A percentile compares a stretch with the other conserved stretches of the same genome.
phyloP scores from a whole-genome alignment of 139 green algal genomes.

The Chlorella sp. region DNA sequence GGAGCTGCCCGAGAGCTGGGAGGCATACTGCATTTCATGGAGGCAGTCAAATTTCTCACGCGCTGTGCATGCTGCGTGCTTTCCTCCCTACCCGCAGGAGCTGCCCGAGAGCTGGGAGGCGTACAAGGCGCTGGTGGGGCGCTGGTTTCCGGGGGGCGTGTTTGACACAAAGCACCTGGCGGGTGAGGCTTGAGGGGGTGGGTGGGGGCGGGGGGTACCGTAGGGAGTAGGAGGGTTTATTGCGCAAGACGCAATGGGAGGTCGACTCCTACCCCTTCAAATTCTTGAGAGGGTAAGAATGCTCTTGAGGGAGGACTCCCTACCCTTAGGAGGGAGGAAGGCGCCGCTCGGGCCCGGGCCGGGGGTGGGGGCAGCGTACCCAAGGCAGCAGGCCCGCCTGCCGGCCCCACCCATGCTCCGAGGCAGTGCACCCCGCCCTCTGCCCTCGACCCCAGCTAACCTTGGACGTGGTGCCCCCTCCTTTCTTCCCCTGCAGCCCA shows the following conservation, averaged over 20 bases:
- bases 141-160: slow-evolving; percentile 75
- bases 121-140: slow-evolving; percentile 61
- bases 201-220: neutral
- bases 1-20: neutral
- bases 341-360: too few species aligned
- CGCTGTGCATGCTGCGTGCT: neutral
- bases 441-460: too few species aligned
- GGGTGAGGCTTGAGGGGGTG: neutral
- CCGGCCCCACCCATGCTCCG: neutral
- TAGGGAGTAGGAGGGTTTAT: neutral
- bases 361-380: too few species aligned
- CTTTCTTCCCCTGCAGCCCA: neutral
- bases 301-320: too few species aligned
- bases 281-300: too few species aligned
- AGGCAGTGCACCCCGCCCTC: neutral
- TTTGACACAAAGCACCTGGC: slow-evolving; percentile 80
- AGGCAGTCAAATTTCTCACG: neutral
- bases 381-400: too few species aligned
- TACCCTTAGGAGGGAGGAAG: too few species aligned
- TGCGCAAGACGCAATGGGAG: too few species aligned
- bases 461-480: neutral
- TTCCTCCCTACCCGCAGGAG: neutral
- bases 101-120: slow-evolving; percentile 65
- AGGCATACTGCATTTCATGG: neutral
- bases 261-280: too few species aligned